Evolutionary conservation across 352 stramenopile species (phyloP).

Genomic region (Phytophthora citricola): DNA sequence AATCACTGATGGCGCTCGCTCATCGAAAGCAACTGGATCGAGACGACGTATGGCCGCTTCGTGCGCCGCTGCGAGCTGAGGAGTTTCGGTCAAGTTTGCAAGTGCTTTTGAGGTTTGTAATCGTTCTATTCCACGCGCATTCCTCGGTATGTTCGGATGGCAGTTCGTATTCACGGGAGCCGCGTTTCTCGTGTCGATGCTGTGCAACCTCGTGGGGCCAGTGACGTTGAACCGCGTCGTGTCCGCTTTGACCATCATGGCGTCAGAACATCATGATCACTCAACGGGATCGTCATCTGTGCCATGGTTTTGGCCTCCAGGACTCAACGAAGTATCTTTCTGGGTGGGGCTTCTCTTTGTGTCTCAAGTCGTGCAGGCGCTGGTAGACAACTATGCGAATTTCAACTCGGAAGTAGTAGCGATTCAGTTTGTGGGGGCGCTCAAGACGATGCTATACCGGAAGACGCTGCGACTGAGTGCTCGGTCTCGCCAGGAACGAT

Average conservation of each 20-base stretch:
- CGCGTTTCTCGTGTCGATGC: neutral
- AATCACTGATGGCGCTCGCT: neutral
- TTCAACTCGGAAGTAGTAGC: neutral
- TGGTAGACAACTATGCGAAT: neutral
- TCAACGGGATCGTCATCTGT: neutral
- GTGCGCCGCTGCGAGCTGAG: neutral
- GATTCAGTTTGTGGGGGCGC: neutral
- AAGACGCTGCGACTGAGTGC: neutral
- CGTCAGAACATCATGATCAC: neutral
- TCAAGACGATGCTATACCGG: neutral
- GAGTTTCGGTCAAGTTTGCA: neutral
- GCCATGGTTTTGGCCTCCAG: neutral
- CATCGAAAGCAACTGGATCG: neutral
- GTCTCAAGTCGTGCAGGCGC: neutral
- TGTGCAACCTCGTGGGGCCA: neutral
- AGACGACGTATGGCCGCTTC: neutral
- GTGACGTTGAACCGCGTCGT: neutral
- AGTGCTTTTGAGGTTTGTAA: neutral
- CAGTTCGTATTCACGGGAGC: neutral
- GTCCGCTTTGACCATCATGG: neutral
- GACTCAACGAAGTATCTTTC: neutral
- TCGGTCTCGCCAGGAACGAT: neutral
- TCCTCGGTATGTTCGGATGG: neutral
- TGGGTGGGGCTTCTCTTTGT: neutral
- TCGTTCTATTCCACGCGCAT: neutral